These are phyloP conservation scores for Wickerhamiella infanticola DNA, from an alignment of 1,139 yeast genomes.

Conservation along the genomic window DNA sequence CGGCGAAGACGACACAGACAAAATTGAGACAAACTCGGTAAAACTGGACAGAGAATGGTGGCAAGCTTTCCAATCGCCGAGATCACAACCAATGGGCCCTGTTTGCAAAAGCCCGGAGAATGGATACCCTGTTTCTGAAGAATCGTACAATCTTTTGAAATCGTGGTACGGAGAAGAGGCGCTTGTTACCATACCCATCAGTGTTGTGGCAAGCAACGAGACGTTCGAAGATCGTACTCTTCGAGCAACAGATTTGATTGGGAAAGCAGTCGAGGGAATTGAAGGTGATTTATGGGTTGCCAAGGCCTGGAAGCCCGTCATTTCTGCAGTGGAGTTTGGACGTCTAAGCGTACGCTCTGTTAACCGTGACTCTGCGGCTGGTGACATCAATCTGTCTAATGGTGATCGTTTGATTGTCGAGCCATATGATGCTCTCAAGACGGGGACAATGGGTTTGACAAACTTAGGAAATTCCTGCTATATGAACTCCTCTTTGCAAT, in stretches of 20 bases:
- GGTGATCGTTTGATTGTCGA: conserved; percentile 7
- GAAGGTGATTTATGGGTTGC: conserved; percentile 5
- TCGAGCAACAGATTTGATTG: not conserved
- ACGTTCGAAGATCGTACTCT: conserved; percentile 1
- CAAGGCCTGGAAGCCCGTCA: not conserved
- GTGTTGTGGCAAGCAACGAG: conserved; percentile 1
- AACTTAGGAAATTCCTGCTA: conserved; percentile 92
- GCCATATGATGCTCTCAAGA: not conserved
- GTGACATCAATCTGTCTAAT: conserved; percentile 2
- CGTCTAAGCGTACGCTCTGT: not conserved
- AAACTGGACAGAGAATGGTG: conserved; percentile 1
- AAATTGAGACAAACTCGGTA: not conserved
- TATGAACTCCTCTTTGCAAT: conserved; percentile 93
- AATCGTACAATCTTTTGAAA: conserved; percentile 4
- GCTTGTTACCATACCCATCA: conserved; percentile 1
- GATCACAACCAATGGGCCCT: not conserved
- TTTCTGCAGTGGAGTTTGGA: not conserved
- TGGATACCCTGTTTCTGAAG: conserved; percentile 3
- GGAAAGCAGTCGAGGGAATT: conserved; percentile 2
- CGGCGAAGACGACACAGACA: not conserved
- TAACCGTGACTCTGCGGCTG: not conserved
- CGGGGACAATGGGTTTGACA: conserved; percentile 48
- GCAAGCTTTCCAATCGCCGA: not conserved
- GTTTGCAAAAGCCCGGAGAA: not conserved
- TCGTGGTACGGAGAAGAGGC: conserved; percentile 8